phyloP scores from a whole-genome alignment of 345 rosid species.

The Kandelia obovata region DNA sequence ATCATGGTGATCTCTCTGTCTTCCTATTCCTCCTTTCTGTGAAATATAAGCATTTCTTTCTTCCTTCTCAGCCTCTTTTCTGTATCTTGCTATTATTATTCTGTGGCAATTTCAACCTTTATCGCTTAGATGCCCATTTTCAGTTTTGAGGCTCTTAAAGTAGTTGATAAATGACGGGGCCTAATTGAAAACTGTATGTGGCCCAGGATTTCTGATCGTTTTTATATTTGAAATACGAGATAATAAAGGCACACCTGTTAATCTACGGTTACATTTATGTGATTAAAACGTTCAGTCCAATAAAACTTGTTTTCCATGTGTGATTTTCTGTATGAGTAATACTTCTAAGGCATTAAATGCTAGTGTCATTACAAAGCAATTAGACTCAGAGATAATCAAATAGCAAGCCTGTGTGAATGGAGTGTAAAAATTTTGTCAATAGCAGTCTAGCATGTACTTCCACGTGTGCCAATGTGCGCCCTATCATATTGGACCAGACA shows the following conservation, averaged over 20 bases:
- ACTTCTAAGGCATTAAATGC: background rate
- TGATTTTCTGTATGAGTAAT: background rate
- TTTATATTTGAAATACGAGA: background rate
- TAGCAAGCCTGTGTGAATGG: too few species aligned
- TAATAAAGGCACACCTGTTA: background rate
- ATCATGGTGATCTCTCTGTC: too few species aligned
- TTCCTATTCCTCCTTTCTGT: too few species aligned
- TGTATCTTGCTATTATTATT: background rate
- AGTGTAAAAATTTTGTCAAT: too few species aligned
- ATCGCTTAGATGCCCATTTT: background rate
- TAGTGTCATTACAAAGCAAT: background rate
- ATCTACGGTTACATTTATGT: background rate
- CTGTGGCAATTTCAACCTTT: background rate
- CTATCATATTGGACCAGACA: background rate
- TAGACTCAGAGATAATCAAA: too few species aligned
- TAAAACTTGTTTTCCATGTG: background rate
- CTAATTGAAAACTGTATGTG: background rate
- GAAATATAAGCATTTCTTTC: background rate
- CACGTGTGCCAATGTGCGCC: background rate
- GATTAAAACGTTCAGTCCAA: background rate
- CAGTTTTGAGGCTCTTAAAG: slow-evolving; percentile 2
- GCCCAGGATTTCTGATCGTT: background rate
- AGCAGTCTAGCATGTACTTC: background rate
- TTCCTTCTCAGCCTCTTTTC: background rate
- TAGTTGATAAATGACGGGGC: slow-evolving; percentile 5